Base-by-base conservation (phyloP, 2,329 filamentous ascomycete genomes). In the Cladosporium sp. region DNA sequence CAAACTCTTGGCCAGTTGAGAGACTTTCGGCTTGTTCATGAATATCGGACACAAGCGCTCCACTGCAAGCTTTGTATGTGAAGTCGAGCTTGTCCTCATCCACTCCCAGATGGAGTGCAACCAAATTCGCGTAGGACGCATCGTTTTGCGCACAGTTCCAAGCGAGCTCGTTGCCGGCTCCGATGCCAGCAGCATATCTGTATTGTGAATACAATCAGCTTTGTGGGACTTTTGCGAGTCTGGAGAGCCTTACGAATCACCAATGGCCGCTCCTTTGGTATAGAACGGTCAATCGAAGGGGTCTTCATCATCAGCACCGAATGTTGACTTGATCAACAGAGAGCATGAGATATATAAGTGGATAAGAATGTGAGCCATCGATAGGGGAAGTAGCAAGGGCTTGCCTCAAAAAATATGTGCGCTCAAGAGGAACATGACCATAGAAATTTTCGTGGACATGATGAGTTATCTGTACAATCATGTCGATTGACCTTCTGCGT, bases 21-120 rank as follows among this genome's bases (percentile, higher is more conserved):
- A 54, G 17, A 17, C 24, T 30, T 19, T 38, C 30, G 9, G 51
- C 39, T 50, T 58, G 53, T 7, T 54, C 22, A 5, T 34, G 43
- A 27, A 57, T 49, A n/a, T n/a, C n/a, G n/a, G n/a, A n/a, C n/a
- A n/a, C n/a, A n/a, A n/a, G n/a, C n/a, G 55, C 55, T 15, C 56
- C 56, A 24, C 56, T 54, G 24, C 56, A 58, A n/a, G 55, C 51
- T n/a, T 44, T 20, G 36, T 52, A 58, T 12, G 53, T 41, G 43
- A 57, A 58, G 5, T 53, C 34, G 4, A 44, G 17, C n/a, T 43
- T 41, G 3, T 19, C 18, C 7, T 18, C 13, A 19, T 53, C 36
- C 12, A 51, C 47, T 29, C 51, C 51, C 3, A 52, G 30, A 34
- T 55, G 39, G 2, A 19, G 12, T n/a, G 53, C 55, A 30, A 58